Percentiles rank a stretch among this genome's conserved stretches.
These are phyloP conservation scores for Bombardia bombarda DNA, from an alignment of 495 filamentous ascomycete species.

Conservation along the genomic window DNA sequence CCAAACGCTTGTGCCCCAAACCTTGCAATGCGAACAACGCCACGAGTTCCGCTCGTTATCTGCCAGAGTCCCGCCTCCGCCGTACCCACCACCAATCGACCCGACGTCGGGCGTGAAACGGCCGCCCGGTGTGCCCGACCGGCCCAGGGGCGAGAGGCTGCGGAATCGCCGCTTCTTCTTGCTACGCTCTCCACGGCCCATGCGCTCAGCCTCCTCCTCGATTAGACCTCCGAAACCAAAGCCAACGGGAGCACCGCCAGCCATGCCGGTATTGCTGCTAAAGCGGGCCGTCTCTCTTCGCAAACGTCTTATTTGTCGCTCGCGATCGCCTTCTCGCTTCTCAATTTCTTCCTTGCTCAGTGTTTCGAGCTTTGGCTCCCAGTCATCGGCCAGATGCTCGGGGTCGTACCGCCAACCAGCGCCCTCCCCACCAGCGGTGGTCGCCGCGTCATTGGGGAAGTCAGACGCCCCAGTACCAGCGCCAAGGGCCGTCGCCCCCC, in stretches of 20 bases:
- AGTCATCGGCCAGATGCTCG: conserved; percentile 80
- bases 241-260: conserved; percentile 51
- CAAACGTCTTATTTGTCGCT: conserved; percentile 78
- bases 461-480: conserved; percentile 51
- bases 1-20: conserved; percentile 89
- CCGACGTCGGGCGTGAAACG: conserved; percentile 70
- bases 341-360: conserved; percentile 96
- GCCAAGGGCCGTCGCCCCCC: conserved; percentile 35
- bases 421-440: conserved; percentile 47
- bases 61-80: conserved; percentile 56
- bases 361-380: conserved; percentile 88
- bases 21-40: conserved; percentile 83
- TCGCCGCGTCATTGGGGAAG: conserved; percentile 82
- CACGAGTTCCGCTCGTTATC: conserved; percentile 79
- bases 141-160: conserved; percentile 70
- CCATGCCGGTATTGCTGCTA: conserved; percentile 73
- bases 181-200: conserved; percentile 80
- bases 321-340: conserved; percentile 89
- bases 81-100: conserved; percentile 52
- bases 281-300: conserved; percentile 89
- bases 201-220: conserved; percentile 52
- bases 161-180: conserved; percentile 92
- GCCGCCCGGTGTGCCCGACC: conserved; percentile 53
- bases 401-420: conserved; percentile 94
- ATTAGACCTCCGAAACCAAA: conserved; percentile 50